Base-by-base conservation (phyloP, 768 basidiomycete species). In the Phlegmacium glaucopus region DNA sequence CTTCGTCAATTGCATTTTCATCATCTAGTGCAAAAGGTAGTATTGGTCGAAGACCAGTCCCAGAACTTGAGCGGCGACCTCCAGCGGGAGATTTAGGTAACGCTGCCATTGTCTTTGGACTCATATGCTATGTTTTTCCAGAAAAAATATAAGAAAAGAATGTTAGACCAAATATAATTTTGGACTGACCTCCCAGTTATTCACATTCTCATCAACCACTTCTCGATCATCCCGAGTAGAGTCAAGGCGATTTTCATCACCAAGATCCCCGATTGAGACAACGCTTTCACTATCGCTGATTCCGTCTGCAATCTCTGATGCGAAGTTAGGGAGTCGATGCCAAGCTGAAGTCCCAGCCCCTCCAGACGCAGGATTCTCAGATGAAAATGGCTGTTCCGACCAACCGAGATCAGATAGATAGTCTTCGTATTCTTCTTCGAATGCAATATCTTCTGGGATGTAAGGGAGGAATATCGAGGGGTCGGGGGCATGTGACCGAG, bases 401-500 rank as follows among this genome's bases (percentile, higher is more conserved):
- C 78, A 87, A 13, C 87, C 87, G 17, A 94, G 70, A 60, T 91
- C 91, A n/a, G 85, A 90, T 22, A 98, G 72, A 57, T 95, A 93
- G 60, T 95, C 94, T 63, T 97, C 94, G 59, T 96, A 98, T 60
- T 96, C 94, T 61, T 93, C 91, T 60, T 97, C 94, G 55, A 94
- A 94, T 1, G 92, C 93, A 49, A 91, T 87, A 56, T 93, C 90
- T 63, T 98, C 95, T 1, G 90, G 86, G 34, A 90, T 92, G 62
- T 92, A 96, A 12, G 92, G 91, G 16, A 93, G 74, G 71, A 93
- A 91, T 38, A 87, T 85, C 11, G 82, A 83, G 9, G 87, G 82
- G 61, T 91, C 87, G 0, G 87, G 85, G 1, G 88, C 87, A 58
- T 89, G 88, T 35, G 90, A 87, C 27, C 93, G 90, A 22, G 86